Evolutionary conservation across 192 early-diverging fungal genomes (phyloP).

Genomic region (Lobulomyces angularis): DNA sequence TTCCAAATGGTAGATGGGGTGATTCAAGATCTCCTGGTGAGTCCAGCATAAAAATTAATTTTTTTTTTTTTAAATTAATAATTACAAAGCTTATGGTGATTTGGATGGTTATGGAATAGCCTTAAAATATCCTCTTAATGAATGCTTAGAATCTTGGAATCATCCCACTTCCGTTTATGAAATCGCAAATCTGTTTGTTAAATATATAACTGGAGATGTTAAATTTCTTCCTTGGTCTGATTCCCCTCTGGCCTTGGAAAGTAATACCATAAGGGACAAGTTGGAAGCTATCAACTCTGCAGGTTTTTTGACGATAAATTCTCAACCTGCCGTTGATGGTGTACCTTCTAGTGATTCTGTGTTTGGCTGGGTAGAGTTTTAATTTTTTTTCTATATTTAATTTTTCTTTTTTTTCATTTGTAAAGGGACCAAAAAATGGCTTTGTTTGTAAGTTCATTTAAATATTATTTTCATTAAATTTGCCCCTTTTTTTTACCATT

Average conservation of each 20-base stretch:
- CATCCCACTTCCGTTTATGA: slow-evolving; percentile 52
- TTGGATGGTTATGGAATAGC: slow-evolving; percentile 68
- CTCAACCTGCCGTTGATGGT: slow-evolving; percentile 88
- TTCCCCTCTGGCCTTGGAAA: slow-evolving; percentile 47
- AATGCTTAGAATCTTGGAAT: slow-evolving; percentile 70
- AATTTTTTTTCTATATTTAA: too few species aligned
- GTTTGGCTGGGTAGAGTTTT: slow-evolving; percentile 92
- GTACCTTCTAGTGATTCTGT: slow-evolving; percentile 59
- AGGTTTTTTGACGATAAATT: slow-evolving; percentile 95
- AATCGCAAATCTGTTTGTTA: slow-evolving; percentile 63
- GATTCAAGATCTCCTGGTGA: slow-evolving; percentile 89
- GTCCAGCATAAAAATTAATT: slow-evolving; percentile 19
- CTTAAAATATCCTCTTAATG: slow-evolving; percentile 56
- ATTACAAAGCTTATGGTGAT: slow-evolving; percentile 29
- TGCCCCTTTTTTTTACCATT: too few species aligned
- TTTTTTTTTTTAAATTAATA: background rate
- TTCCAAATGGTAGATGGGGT: slow-evolving; percentile 97
- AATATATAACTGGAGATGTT: slow-evolving; percentile 71
- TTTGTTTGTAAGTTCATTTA: slow-evolving; percentile 50
- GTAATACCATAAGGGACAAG: slow-evolving; percentile 52
- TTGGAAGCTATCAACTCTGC: slow-evolving; percentile 59
- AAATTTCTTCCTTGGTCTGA: slow-evolving; percentile 86
- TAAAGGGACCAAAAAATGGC: slow-evolving; percentile 89
- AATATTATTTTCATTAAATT: too few species aligned
- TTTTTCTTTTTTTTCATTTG: too few species aligned